phyloP scores from a whole-genome alignment of 1,139 yeast species.

The Saccharomyces pastorianus region DNA sequence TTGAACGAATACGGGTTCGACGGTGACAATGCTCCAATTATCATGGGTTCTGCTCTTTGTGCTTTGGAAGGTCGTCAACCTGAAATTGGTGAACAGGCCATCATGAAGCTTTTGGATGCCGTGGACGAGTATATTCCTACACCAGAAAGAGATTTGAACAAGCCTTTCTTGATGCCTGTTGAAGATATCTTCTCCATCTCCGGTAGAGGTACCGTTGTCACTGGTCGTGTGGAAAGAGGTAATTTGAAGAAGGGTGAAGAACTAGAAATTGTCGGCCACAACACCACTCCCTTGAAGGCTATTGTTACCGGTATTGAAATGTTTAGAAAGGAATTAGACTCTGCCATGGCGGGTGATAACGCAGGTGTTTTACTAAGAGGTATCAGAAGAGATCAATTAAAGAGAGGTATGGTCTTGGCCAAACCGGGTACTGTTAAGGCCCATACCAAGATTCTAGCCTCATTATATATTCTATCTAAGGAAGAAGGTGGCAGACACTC shows the following conservation, averaged over 20 bases:
- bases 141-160: conserved; percentile 90
- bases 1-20: conserved; percentile 87
- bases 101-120: conserved; percentile 76
- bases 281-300: conserved; percentile 80
- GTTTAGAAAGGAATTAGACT: conserved; percentile 97
- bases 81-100: conserved; percentile 86
- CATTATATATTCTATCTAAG: conserved; percentile 83
- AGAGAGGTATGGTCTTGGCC: conserved; percentile 96
- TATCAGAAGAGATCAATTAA: conserved; percentile 92
- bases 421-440: conserved; percentile 90
- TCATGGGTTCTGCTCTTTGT: conserved; percentile 98
- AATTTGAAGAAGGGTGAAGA: conserved; percentile 95
- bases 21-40: conserved; percentile 95
- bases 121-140: conserved; percentile 94
- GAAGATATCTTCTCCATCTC: conserved; percentile 97
- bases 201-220: conserved; percentile 98
- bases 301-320: conserved; percentile 97
- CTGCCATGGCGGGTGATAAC: conserved; percentile 98
- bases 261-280: conserved; percentile 90
- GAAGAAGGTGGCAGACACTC: conserved; percentile 99
- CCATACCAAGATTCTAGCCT: conserved; percentile 89
- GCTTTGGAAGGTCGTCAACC: conserved; percentile 85
- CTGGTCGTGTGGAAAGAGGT: conserved; percentile 99
- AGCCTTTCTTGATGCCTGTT: conserved; percentile 94
- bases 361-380: conserved; percentile 97